phyloP scores from a whole-genome alignment of 257 asterid genomes.

The Apocynum venetum region DNA sequence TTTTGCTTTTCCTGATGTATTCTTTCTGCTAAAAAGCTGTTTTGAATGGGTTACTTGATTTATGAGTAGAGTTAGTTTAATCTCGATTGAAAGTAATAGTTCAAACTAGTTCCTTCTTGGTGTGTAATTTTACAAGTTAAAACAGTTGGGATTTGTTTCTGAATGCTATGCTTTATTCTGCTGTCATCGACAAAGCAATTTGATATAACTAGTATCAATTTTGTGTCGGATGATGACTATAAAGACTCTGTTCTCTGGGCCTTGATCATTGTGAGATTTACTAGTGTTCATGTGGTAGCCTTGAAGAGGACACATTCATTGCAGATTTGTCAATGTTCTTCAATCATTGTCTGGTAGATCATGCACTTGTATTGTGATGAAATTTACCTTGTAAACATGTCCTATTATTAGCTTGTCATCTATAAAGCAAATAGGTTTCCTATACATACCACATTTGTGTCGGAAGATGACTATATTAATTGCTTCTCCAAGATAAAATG shows the following conservation, averaged over 20 bases:
- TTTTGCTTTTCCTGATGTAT: neutral
- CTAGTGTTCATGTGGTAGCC: neutral
- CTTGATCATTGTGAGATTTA: neutral
- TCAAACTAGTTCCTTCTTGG: neutral
- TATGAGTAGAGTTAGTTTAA: neutral
- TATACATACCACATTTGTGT: slow-evolving; percentile 31
- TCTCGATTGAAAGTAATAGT: neutral
- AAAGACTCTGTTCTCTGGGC: neutral
- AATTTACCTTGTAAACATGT: neutral
- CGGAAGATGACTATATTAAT: slow-evolving; percentile 23
- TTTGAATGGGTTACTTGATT: neutral
- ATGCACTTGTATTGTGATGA: neutral
- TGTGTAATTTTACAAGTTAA: neutral
- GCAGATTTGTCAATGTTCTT: neutral
- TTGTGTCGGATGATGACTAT: neutral
- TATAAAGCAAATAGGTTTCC: slow-evolving; percentile 36
- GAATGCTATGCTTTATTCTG: neutral
- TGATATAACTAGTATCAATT: slow-evolving; percentile 15
- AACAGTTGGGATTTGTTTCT: neutral
- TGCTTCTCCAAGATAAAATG: slow-evolving; percentile 8
- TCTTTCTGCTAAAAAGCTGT: neutral
- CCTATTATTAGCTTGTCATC: slow-evolving; percentile 24
- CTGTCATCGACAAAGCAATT: slow-evolving; percentile 31
- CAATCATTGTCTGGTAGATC: no score
- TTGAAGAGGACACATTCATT: slow-evolving; percentile 12